A percentile compares a stretch with the other conserved stretches of the same genome.
phyloP scores from a whole-genome alignment of 495 filamentous ascomycete genomes.

The Podospora fimiseda region DNA sequence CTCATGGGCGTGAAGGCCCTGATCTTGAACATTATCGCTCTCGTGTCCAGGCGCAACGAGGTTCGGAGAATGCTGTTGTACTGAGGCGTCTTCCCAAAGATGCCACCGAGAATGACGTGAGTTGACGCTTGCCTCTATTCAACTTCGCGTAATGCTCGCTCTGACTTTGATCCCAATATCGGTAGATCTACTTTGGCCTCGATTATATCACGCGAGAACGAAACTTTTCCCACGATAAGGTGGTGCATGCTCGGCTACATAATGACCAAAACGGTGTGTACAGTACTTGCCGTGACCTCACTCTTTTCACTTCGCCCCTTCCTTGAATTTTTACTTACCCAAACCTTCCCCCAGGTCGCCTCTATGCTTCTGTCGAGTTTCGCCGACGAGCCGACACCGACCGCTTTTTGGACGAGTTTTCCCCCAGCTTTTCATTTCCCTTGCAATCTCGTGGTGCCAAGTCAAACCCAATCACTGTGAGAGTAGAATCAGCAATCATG shows the following conservation, averaged over 20 bases:
- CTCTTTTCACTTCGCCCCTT: neutral
- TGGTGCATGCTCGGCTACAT: slow-evolving; percentile 22
- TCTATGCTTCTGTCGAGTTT: slow-evolving; percentile 33
- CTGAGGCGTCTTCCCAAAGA: slow-evolving; percentile 24
- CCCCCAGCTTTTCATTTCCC: slow-evolving; percentile 51
- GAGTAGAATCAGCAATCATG: slow-evolving; percentile 53
- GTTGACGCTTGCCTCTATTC: neutral
- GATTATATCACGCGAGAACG: slow-evolving; percentile 23
- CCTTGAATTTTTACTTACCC: neutral
- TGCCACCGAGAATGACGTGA: slow-evolving; percentile 28
- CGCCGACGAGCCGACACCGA: slow-evolving; percentile 45
- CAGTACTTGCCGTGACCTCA: too few relatives aligned
- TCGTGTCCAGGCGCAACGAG: slow-evolving; percentile 3
- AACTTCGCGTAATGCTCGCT: neutral
- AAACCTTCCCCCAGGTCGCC: slow-evolving; percentile 20
- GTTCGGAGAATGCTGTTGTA: slow-evolving; percentile 13
- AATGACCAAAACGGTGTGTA: slow-evolving; percentile 25
- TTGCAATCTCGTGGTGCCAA: slow-evolving; percentile 27
- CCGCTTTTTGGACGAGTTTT: slow-evolving; percentile 59
- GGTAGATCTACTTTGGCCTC: slow-evolving; percentile 28
- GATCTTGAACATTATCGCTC: neutral
- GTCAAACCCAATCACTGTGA: slow-evolving; percentile 48
- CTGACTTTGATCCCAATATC: neutral
- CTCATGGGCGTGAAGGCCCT: neutral
- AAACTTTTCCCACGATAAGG: slow-evolving; percentile 23